phyloP scores from a whole-genome alignment of 2,329 filamentous ascomycete species.

The Penicillium brasilianum region DNA sequence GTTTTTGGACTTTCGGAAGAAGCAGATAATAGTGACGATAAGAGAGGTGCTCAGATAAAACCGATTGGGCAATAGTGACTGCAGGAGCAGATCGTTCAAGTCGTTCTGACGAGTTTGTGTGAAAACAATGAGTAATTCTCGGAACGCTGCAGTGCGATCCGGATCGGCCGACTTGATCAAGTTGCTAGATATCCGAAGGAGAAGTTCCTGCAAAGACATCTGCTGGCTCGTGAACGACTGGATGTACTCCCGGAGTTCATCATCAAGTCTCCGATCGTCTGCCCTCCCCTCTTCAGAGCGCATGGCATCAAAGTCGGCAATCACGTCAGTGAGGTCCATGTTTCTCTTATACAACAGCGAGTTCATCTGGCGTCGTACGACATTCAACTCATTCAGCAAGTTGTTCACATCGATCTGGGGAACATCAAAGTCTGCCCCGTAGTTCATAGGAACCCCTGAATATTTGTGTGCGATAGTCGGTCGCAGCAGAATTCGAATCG shows the following conservation, averaged over 20 bases:
- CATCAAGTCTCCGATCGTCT: slow-evolving; percentile 33
- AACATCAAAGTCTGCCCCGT: slow-evolving; percentile 35
- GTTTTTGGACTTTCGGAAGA: slow-evolving; percentile 48
- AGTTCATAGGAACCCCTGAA: slow-evolving; percentile 39
- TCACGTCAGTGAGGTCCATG: slow-evolving; percentile 40
- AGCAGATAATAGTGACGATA: slow-evolving; percentile 44
- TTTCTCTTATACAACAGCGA: slow-evolving; percentile 34
- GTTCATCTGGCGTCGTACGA: slow-evolving; percentile 39
- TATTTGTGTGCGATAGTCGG: slow-evolving; percentile 48
- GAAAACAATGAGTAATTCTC: slow-evolving; percentile 45
- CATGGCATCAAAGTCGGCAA: slow-evolving; percentile 32
- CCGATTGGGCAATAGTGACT: slow-evolving; percentile 44
- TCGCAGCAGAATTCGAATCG: slow-evolving; percentile 46
- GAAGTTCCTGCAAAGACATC: slow-evolving; percentile 43
- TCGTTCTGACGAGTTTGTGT: slow-evolving; percentile 47
- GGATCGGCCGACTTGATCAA: slow-evolving; percentile 44
- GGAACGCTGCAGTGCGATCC: slow-evolving; percentile 41
- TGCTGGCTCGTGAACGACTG: slow-evolving; percentile 34
- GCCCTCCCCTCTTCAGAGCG: slow-evolving; percentile 24
- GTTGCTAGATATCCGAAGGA: slow-evolving; percentile 43
- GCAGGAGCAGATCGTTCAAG: slow-evolving; percentile 44
- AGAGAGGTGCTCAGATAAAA: slow-evolving; percentile 43
- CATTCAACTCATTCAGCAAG: slow-evolving; percentile 42
- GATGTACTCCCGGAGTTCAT: slow-evolving; percentile 37
- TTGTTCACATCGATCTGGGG: slow-evolving; percentile 39